Evolutionary conservation across 441 rosid species (phyloP).

Genomic region (Bocquillonia castaneifolia): DNA sequence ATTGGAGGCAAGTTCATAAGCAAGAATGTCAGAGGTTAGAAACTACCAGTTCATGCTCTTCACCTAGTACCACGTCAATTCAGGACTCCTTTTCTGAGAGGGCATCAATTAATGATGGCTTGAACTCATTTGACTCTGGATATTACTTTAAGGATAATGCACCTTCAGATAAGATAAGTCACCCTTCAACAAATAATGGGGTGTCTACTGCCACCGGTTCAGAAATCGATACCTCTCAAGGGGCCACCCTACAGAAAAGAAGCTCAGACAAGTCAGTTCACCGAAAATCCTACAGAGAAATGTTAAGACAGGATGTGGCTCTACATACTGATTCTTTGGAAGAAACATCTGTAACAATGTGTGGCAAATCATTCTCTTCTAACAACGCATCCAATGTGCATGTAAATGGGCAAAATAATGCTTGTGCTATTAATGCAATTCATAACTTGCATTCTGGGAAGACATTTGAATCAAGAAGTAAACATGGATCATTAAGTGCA

Average conservation of each 20-base stretch:
- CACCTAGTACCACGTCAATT: conserved; percentile 32
- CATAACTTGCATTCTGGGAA: conserved; percentile 25
- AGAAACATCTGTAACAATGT: conserved; percentile 29
- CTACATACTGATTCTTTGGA: conserved; percentile 30
- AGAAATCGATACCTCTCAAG: conserved; percentile 38
- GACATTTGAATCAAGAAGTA: conserved; percentile 34
- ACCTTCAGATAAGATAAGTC: conserved; percentile 24
- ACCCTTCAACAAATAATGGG: conserved; percentile 26
- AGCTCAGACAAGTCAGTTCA: conserved; percentile 34
- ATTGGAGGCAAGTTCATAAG: conserved; percentile 79
- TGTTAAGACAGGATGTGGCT: conserved; percentile 32
- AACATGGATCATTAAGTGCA: conserved; percentile 26
- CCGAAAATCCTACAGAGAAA: conserved; percentile 38
- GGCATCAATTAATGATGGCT: conserved; percentile 24
- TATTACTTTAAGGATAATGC: conserved; percentile 30
- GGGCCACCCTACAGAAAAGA: conserved; percentile 41
- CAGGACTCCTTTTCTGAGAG: conserved; percentile 19
- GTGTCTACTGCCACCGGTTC: conserved; percentile 29
- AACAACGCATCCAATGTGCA: conserved; percentile 23
- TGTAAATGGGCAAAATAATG: conserved; percentile 32
- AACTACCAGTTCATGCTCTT: conserved; percentile 35
- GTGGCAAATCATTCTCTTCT: conserved; percentile 21
- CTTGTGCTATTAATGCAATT: conserved; percentile 29
- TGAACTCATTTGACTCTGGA: conserved; percentile 33
- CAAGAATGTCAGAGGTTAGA: conserved; percentile 58